Conservation (phyloP, 1,139 yeast genomes). For the Taphrina confusa region DNA sequence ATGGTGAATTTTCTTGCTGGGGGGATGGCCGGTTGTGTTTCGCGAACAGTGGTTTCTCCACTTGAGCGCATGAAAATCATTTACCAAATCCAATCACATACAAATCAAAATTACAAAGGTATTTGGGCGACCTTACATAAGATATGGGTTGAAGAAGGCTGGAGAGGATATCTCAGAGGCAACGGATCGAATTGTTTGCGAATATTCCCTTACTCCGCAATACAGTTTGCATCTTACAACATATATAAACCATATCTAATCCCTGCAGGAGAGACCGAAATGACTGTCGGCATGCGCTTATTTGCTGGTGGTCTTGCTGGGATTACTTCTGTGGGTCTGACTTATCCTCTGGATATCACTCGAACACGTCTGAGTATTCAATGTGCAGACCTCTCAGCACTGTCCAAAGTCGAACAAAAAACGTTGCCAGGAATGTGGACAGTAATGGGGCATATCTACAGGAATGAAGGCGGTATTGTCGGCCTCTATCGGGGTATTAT, state of each 20-base stretch:
- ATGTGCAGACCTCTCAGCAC: constrained; percentile 62
- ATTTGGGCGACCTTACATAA: constrained; percentile 71
- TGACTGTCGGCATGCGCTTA: constrained; percentile 60
- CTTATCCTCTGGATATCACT: constrained; percentile 89
- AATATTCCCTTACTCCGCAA: constrained; percentile 91
- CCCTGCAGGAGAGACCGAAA: constrained; percentile 45
- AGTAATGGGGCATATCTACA: constrained; percentile 61
- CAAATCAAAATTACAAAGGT: constrained; percentile 62
- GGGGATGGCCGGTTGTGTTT: constrained; percentile 87
- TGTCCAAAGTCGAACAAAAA: constrained; percentile 39
- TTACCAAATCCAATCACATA: constrained; percentile 84
- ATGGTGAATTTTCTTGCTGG: constrained; percentile 57
- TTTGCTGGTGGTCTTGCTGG: constrained; percentile 84
- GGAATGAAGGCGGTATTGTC: constrained; percentile 73
- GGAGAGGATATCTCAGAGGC: constrained; percentile 84
- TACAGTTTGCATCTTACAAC: constrained; percentile 86
- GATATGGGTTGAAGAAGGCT: constrained; percentile 88
- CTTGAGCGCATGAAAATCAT: constrained; percentile 91
- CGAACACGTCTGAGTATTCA: constrained; percentile 87
- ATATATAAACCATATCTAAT: constrained; percentile 57
- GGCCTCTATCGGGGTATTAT: constrained; percentile 82
- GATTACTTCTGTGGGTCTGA: constrained; percentile 71
- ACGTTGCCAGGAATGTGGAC: constrained; percentile 63
- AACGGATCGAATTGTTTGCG: constrained; percentile 86
- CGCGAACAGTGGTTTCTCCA: constrained; percentile 91